Evolutionary conservation across 306 rosid genomes (phyloP).

Genomic region (Pyrus betulifolia): DNA sequence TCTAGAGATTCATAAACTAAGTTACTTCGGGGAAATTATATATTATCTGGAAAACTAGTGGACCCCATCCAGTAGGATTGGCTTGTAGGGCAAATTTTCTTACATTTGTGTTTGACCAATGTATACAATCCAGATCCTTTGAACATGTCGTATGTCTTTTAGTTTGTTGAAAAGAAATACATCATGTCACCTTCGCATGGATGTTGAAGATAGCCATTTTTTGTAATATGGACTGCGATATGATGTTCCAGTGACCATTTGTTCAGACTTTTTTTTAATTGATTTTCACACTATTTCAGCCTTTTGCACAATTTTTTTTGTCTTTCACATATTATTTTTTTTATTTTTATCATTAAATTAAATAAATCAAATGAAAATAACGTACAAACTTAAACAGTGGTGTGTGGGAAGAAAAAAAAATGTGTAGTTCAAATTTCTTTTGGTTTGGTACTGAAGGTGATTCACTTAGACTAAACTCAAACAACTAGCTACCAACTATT

Average conservation of each 20-base stretch:
- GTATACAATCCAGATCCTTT: not conserved
- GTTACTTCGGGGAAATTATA: not conserved
- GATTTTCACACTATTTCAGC: not conserved
- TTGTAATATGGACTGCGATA: not conserved
- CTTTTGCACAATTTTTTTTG: too few species aligned
- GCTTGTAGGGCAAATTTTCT: not conserved
- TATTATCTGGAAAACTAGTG: not conserved
- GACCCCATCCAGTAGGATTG: not conserved
- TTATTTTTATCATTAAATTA: too few species aligned
- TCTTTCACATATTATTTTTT: not conserved
- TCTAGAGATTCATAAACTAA: not conserved
- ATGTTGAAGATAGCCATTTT: not conserved
- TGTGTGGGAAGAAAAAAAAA: too few species aligned
- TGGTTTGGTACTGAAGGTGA: not conserved
- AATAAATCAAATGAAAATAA: too few species aligned
- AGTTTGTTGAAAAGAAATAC: not conserved
- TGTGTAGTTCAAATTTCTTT: not conserved
- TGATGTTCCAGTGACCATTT: not conserved
- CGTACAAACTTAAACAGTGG: too few species aligned
- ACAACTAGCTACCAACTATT: not conserved
- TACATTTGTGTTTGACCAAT: conserved; percentile 6
- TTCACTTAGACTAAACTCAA: not conserved
- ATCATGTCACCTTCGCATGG: not conserved
- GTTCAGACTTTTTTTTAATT: not conserved
- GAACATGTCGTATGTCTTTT: not conserved